Evolutionary conservation across 2,329 filamentous ascomycete species (phyloP).

Genomic region (Aspergillus intermedius): DNA sequence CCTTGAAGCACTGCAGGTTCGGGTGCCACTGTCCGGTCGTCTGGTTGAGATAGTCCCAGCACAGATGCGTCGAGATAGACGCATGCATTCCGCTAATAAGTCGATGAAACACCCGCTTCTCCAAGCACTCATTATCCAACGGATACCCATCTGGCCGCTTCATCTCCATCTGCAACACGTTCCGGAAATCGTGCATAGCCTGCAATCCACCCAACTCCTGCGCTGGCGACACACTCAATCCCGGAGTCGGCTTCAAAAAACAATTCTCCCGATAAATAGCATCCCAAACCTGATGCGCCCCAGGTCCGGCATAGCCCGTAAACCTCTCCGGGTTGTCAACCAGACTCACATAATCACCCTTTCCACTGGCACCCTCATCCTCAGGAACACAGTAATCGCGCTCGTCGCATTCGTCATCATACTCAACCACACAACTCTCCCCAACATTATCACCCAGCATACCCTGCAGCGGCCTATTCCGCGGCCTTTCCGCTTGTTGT

Average conservation of each 20-base stretch:
- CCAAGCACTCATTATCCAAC: constrained; percentile 83
- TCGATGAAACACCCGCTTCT: constrained; percentile 97
- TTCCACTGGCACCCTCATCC: constrained; percentile 76
- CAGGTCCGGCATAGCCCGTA: constrained; percentile 82
- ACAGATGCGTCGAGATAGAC: constrained; percentile 92
- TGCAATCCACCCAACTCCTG: constrained; percentile 43
- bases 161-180: constrained; percentile 48
- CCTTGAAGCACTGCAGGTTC: constrained; percentile 81
- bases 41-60: constrained; percentile 94
- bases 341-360: constrained; percentile 94
- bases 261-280: constrained; percentile 97
- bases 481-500: constrained; percentile 61
- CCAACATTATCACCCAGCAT: constrained; percentile 78
- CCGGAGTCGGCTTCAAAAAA: constrained; percentile 54
- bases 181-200: constrained; percentile 56
- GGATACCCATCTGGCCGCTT: constrained; percentile 55
- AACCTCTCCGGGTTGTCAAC: constrained; percentile 91
- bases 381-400: constrained; percentile 95
- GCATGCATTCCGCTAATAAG: constrained; percentile 97
- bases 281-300: constrained; percentile 88
- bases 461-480: constrained; percentile 69
- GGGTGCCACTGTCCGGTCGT: constrained; percentile 88
- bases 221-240: constrained; percentile 21
- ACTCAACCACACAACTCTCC: constrained; percentile 95
- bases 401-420: constrained; percentile 94